Conservation (phyloP, 2,329 filamentous ascomycete species). For the Colletotrichum sp. region DNA sequence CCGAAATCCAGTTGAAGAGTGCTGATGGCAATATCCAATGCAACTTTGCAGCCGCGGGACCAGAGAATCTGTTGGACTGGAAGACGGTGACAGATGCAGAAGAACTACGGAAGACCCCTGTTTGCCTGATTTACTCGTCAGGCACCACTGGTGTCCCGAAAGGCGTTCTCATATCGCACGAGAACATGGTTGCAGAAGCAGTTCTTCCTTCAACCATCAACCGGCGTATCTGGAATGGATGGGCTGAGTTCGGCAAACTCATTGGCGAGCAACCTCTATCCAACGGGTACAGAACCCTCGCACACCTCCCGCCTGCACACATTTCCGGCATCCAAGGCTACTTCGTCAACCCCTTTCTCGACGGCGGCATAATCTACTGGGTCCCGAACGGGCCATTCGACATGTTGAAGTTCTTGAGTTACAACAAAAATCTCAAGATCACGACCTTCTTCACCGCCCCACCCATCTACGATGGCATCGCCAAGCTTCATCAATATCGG, state of each 20-base stretch:
- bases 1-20: neutral
- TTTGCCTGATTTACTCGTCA: neutral
- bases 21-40: neutral
- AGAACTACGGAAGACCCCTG: neutral
- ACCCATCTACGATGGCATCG: slow-evolving; percentile 4
- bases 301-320: slow-evolving; percentile 4
- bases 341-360: neutral
- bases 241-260: neutral
- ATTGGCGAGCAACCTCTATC: neutral
- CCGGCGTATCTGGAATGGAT: neutral
- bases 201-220: neutral
- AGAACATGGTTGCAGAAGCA: neutral
- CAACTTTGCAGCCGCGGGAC: neutral
- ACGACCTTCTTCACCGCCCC: neutral
- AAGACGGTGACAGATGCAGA: neutral
- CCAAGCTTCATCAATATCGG: neutral
- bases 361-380: slow-evolving; percentile 9
- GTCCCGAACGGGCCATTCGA: neutral
- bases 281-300: neutral
- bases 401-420: neutral
- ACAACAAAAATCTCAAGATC: neutral
- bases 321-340: slow-evolving; percentile 9
- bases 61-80: neutral
- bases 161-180: neutral
- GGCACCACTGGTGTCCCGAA: neutral